Evolutionary conservation across 257 asterid genomes (phyloP).

Genomic region (Solanum piurae): DNA sequence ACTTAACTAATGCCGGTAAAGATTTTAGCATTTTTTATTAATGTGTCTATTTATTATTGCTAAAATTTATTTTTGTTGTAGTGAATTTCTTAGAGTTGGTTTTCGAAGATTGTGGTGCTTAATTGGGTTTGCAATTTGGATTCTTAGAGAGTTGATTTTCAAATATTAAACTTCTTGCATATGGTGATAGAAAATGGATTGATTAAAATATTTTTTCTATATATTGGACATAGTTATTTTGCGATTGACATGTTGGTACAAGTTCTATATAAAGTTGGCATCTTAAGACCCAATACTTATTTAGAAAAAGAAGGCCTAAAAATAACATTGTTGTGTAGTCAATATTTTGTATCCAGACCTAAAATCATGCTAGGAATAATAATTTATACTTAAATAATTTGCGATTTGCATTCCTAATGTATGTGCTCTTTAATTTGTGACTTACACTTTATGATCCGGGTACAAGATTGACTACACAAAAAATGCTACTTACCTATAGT

Average conservation of each 20-base stretch:
- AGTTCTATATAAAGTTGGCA: too few relatives aligned
- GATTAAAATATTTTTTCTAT: background rate
- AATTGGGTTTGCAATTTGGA: background rate
- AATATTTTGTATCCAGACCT: background rate
- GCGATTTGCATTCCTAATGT: background rate
- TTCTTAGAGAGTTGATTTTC: background rate
- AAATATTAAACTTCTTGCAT: background rate
- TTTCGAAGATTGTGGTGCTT: background rate
- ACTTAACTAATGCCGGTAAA: too few relatives aligned
- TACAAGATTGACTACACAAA: too few relatives aligned
- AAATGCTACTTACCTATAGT: too few relatives aligned
- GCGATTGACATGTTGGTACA: too few relatives aligned
- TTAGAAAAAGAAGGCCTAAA: background rate
- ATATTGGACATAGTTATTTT: background rate
- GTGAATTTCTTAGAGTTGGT: background rate
- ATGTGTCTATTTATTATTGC: too few relatives aligned
- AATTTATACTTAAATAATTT: too few relatives aligned
- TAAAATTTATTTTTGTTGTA: too few relatives aligned
- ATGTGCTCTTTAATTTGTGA: too few relatives aligned
- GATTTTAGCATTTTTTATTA: too few relatives aligned
- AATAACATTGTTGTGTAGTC: background rate
- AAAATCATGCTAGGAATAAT: background rate
- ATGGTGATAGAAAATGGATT: background rate
- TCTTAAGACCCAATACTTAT: background rate
- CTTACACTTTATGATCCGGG: too few relatives aligned